Evolutionary conservation across 768 basidiomycete genomes (phyloP).

Genomic region (Xanthoconium stramineum): DNA sequence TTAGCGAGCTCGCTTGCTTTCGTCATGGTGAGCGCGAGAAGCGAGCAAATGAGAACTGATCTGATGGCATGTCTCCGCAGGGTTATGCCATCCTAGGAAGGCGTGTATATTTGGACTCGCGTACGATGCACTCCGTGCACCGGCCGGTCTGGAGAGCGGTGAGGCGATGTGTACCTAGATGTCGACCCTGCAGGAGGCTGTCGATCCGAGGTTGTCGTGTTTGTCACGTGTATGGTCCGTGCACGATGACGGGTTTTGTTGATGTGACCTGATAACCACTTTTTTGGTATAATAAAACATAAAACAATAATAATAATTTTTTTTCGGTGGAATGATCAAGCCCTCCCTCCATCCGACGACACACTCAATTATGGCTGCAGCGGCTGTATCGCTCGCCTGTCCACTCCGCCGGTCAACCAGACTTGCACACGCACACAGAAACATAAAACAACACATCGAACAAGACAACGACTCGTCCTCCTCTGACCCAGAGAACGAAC

Average conservation of each 20-base stretch:
- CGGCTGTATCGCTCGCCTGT: slow-evolving; percentile 29
- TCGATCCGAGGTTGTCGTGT: neutral
- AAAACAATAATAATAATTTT: neutral
- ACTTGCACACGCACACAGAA: slow-evolving; percentile 20
- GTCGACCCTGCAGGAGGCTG: too few species aligned
- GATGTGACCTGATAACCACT: neutral
- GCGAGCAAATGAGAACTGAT: neutral
- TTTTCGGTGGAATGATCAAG: slow-evolving; percentile 6
- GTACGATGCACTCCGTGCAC: neutral
- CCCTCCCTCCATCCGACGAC: slow-evolving; percentile 15
- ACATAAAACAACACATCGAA: neutral
- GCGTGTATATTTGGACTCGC: neutral
- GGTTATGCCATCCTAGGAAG: neutral
- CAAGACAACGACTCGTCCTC: slow-evolving; percentile 18
- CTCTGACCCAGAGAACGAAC: slow-evolving; percentile 28
- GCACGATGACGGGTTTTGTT: slow-evolving; percentile 20
- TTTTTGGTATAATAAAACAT: neutral
- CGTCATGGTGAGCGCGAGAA: slow-evolving; percentile 10
- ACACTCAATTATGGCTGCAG: slow-evolving; percentile 25
- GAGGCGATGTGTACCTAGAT: too few species aligned
- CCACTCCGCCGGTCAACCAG: slow-evolving; percentile 29
- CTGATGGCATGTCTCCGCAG: neutral
- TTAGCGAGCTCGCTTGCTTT: slow-evolving; percentile 9
- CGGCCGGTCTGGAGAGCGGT: too few species aligned
- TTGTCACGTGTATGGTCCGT: slow-evolving; percentile 29